Conservation (phyloP, 1,139 yeast species). For the Kurtzmaniella quercitrusa region DNA sequence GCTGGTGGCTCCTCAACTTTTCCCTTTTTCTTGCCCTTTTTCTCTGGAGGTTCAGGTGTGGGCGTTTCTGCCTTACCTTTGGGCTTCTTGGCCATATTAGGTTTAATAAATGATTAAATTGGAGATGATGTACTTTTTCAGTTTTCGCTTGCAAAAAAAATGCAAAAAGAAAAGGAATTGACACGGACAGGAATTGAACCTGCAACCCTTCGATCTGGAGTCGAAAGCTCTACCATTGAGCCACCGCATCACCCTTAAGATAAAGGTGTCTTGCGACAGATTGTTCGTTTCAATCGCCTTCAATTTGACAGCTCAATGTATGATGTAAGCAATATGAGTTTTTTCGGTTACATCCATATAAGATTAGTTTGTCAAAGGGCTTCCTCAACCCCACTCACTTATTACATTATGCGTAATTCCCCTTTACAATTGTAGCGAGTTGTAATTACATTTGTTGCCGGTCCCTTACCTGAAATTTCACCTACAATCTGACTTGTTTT, state of each 20-base stretch:
- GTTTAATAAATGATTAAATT: background rate
- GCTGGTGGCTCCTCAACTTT: constrained; percentile 5
- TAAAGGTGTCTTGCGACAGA: too few species aligned
- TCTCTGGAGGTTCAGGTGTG: constrained; percentile 8
- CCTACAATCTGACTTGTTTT: too few species aligned
- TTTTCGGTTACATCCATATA: too few species aligned
- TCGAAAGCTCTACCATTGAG: constrained; percentile 93
- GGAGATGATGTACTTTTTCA: background rate
- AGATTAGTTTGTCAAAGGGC: too few species aligned
- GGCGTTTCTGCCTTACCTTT: constrained; percentile 8
- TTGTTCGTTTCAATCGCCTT: too few species aligned
- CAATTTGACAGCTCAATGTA: too few species aligned
- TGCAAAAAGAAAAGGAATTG: constrained; percentile 18
- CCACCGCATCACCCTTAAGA: constrained; percentile 71
- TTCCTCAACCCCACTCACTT: too few species aligned
- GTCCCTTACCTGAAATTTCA: too few species aligned
- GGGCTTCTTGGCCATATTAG: constrained; percentile 10
- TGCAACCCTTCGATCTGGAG: constrained; percentile 52
- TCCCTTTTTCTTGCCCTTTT: constrained; percentile 8
- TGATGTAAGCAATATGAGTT: too few species aligned
- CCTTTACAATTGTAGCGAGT: too few species aligned
- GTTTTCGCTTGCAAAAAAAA: background rate
- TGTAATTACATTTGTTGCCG: too few species aligned
- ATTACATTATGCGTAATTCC: too few species aligned
- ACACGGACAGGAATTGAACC: constrained; percentile 37